Conservation (phyloP, 305 asterid species). For the Fraxinus paxiana region DNA sequence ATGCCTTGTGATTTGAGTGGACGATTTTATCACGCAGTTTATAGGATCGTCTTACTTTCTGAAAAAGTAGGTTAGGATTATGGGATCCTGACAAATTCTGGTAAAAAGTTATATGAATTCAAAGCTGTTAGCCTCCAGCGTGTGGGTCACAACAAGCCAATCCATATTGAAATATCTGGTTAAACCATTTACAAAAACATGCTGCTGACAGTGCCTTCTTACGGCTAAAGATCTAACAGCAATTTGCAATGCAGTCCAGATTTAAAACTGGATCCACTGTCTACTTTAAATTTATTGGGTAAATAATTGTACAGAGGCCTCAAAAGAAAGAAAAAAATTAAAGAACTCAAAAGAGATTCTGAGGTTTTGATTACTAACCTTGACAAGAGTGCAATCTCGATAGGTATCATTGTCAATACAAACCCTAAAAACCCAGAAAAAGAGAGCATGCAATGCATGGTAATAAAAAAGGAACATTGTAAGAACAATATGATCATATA, state of each 20-base stretch:
- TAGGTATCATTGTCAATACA: conserved; percentile 65
- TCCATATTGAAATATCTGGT: background rate
- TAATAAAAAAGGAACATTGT: background rate
- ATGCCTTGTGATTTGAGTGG: background rate
- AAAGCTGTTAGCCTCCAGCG: background rate
- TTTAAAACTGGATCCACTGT: background rate
- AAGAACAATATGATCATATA: background rate
- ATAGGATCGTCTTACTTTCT: background rate
- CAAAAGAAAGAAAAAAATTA: too few species aligned
- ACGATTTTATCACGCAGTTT: background rate
- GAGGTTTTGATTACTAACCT: conserved; percentile 39
- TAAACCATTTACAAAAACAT: background rate
- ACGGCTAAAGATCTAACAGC: background rate
- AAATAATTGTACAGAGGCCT: too few species aligned
- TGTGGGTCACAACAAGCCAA: background rate
- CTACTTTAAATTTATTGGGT: background rate
- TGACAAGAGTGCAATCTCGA: conserved; percentile 71
- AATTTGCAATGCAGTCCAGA: background rate
- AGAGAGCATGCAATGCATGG: background rate
- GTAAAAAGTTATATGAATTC: background rate
- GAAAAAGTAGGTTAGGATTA: background rate
- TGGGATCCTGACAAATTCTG: background rate
- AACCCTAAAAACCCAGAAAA: conserved; percentile 52
- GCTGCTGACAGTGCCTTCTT: background rate
- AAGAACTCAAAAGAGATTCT: background rate